Evolutionary conservation across 1,139 yeast genomes (phyloP), one percentile per base, ranked within the genome.

Genomic region (Debaryomyces coudertii): DNA sequence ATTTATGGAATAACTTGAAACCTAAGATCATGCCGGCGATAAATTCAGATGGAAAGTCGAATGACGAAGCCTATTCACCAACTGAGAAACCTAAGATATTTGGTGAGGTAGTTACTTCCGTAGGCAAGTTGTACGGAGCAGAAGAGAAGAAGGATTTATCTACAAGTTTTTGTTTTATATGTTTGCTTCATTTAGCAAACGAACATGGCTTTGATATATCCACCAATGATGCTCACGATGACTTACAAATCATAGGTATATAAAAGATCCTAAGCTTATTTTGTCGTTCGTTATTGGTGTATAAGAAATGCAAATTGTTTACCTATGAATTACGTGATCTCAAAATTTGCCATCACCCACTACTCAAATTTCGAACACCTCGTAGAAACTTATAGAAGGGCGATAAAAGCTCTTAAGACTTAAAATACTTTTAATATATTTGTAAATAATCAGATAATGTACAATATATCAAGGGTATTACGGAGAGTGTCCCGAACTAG

Each of bases 91-190:
- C 49, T 40, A 63, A 67, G 45, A 67, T 63, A 28, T 82, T 85
- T 55, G 77, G 79, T 5, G 69, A 73, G 3, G 63, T 82, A 36
- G 77, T 81, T 8, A 68, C 69, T 7, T 74, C 76, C 23, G 77
- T 85, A n/a, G 77, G 77, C n/a, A 64, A 62, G 12, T 68, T 74
- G 63, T 86, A 86, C 56, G 70, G 76, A 2, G 62, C 69, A 4
- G 85, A 80, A 42, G 71, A 77, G 41, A 69, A 69, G 47, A 76
- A 75, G 48, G 96, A 90, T 49, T 68, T 90, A 7, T 87, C 96
- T 1, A 90, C 97, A 0, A 86, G 96, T 68, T 87, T 88, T 64
- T 88, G 90, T 59, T 90, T 90, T 59, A 88, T 90, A 49, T 88
- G 96, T 59, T 68, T 89, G 51, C 69, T 90, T 33, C 97, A 90